These are phyloP conservation scores for Byssoonygena ceratinophila DNA, from an alignment of 2,329 filamentous ascomycete species.

Conservation along the genomic window DNA sequence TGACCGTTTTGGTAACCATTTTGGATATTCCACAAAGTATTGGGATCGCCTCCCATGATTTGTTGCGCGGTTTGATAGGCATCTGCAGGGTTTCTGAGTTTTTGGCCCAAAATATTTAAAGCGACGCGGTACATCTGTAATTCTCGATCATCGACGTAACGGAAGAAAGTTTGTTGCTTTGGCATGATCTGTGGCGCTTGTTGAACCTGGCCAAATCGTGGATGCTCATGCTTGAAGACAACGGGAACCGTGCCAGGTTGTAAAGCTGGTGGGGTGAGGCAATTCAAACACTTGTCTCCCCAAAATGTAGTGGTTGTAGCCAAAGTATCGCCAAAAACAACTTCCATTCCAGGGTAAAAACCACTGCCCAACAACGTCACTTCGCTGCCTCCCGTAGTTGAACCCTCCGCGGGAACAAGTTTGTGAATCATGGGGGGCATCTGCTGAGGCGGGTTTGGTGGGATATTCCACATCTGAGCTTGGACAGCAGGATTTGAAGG, in stretches of 20 bases:
- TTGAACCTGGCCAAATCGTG: conserved; percentile 39
- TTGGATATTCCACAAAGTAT: conserved; percentile 40
- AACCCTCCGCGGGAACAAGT: conserved; percentile 71
- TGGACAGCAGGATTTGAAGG: conserved; percentile 36
- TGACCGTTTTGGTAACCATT: conserved; percentile 39
- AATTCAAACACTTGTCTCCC: conserved; percentile 70
- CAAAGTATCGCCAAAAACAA: conserved; percentile 66
- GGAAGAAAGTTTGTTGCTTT: conserved; percentile 51
- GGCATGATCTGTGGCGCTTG: conserved; percentile 35
- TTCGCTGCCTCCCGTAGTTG: conserved; percentile 73
- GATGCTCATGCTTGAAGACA: conserved; percentile 51
- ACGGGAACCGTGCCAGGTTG: conserved; percentile 60
- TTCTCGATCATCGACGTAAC: conserved; percentile 50
- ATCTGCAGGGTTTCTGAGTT: conserved; percentile 38
- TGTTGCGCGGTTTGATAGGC: conserved; percentile 41
- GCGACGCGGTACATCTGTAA: conserved; percentile 39
- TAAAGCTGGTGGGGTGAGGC: conserved; percentile 60
- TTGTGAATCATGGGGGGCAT: conserved; percentile 61
- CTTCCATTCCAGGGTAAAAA: conserved; percentile 68
- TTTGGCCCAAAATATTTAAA: conserved; percentile 38
- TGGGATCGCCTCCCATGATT: conserved; percentile 37
- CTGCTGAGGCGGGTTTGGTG: conserved; percentile 42
- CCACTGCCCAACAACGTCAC: conserved; percentile 73
- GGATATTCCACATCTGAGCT: conserved; percentile 43
- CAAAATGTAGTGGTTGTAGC: conserved; percentile 68